Evolutionary conservation across 345 rosid genomes (phyloP), one percentile per base, ranked within the genome.

Genomic region (Schrenkiella parvula): DNA sequence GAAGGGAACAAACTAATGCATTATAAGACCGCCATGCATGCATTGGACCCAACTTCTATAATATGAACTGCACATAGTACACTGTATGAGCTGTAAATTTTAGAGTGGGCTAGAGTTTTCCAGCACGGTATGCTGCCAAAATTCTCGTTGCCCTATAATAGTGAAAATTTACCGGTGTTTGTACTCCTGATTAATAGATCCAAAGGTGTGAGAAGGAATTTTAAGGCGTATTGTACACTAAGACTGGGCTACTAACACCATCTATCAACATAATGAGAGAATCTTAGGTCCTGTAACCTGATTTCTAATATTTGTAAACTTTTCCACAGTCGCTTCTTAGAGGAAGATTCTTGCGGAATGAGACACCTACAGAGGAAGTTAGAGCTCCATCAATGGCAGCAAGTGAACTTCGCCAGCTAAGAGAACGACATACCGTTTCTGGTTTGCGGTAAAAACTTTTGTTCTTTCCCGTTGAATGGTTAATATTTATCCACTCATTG

Each of bases 301-400:
- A n/a, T 7, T 25, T 28, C 17, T 26, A 53, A 29, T 38, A 1
- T 32, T 15, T n/a, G 7, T 5, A 15, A n/a, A 14, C 8, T n/a
- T 26, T 15, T 29, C 10, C 37, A 53, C 59, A 53, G 59, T 28
- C 59, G 22, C 59, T 53, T 53, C 22, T 53, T n/a, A 53, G 59
- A 53, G 59, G 59, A 28, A 53, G 59, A 15, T 53, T 53, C 59
- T 53, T 53, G 13, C 37, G 59, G 37, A 53, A 5, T 8, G 59
- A 53, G 59, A n/a, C 59, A 53, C 59, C 59, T 28, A 22, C 21
- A 15, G 38, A n/a, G 59, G 59, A 53, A 53, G 59, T 53, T 53
- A 53, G 59, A 53, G 59, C 59, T n/a, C 59, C 59, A 53, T 53
- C 59, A 53, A 28, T 28, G 13, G 59, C 59, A 53, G 59, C 59